Evolutionary conservation across 768 basidiomycete genomes (phyloP).

Genomic region (Sarcodon aspratus): DNA sequence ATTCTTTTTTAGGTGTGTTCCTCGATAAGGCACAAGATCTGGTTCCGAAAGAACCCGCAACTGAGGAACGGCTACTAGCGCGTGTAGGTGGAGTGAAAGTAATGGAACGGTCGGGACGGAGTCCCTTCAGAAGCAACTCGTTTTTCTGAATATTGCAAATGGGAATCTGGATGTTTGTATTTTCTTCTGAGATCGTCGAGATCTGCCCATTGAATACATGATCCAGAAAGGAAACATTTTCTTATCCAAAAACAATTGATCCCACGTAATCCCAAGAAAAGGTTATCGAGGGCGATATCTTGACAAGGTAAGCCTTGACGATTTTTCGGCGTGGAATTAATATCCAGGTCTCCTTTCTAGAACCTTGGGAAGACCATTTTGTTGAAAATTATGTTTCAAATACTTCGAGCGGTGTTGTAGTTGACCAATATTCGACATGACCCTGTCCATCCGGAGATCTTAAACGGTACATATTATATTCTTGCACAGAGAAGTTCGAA

Average conservation of each 20-base stretch:
- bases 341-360: too few relatives aligned
- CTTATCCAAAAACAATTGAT: conserved; percentile 21
- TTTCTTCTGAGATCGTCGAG: background rate
- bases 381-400: conserved; percentile 40
- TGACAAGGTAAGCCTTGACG: too few relatives aligned
- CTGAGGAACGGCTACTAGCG: conserved; percentile 48
- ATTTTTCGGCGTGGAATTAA: too few relatives aligned
- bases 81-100: conserved; percentile 28
- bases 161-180: conserved; percentile 48
- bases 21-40: conserved; percentile 83
- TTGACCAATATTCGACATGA: conserved; percentile 50
- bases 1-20: conserved; percentile 43
- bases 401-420: conserved; percentile 51
- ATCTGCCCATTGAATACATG: too few relatives aligned
- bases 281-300: conserved; percentile 37
- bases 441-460: conserved; percentile 59
- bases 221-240: too few relatives aligned
- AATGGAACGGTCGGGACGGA: conserved; percentile 32
- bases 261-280: conserved; percentile 31
- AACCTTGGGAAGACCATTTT: background rate
- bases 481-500: background rate
- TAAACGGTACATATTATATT: conserved; percentile 36
- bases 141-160: conserved; percentile 51
- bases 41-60: conserved; percentile 49
- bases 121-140: conserved; percentile 32